Evolutionary conservation across 2,329 filamentous ascomycete genomes (phyloP).

Genomic region (Nemania diffusa): DNA sequence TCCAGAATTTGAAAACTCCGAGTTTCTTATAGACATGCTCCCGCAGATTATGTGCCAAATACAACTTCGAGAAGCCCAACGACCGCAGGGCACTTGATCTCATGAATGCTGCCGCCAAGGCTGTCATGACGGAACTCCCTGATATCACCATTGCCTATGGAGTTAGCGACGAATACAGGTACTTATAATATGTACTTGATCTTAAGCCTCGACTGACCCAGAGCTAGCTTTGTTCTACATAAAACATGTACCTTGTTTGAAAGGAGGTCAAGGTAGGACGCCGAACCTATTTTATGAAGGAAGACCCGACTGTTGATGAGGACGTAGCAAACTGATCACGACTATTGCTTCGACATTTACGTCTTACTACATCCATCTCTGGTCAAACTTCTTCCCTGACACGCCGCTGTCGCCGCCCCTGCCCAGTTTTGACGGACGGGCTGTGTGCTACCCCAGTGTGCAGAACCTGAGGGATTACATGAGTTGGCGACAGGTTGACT

Average conservation of each 20-base stretch:
- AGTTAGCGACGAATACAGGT: slow-evolving; percentile 93
- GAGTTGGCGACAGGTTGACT: slow-evolving; percentile 97
- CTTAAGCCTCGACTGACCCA: slow-evolving; percentile 36
- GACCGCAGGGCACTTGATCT: slow-evolving; percentile 86
- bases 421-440: slow-evolving; percentile 92
- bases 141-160: slow-evolving; percentile 92
- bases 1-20: background rate
- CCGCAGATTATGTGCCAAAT: slow-evolving; percentile 82
- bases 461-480: slow-evolving; percentile 92
- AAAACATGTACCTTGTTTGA: slow-evolving; percentile 86
- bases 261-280: slow-evolving; percentile 74
- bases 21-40: slow-evolving; percentile 10
- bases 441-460: slow-evolving; percentile 86
- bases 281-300: background rate
- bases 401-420: slow-evolving; percentile 75
- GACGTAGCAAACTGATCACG: slow-evolving; percentile 82
- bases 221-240: slow-evolving; percentile 83
- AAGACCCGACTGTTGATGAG: slow-evolving; percentile 7
- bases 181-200: slow-evolving; percentile 26
- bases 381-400: slow-evolving; percentile 80
- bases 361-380: slow-evolving; percentile 85
- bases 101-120: slow-evolving; percentile 93
- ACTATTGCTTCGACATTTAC: slow-evolving; percentile 95
- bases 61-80: slow-evolving; percentile 91
- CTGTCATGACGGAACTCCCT: slow-evolving; percentile 83